Conservation (phyloP, 1,284 basidiomycete genomes). For the Peniophora sp. region DNA sequence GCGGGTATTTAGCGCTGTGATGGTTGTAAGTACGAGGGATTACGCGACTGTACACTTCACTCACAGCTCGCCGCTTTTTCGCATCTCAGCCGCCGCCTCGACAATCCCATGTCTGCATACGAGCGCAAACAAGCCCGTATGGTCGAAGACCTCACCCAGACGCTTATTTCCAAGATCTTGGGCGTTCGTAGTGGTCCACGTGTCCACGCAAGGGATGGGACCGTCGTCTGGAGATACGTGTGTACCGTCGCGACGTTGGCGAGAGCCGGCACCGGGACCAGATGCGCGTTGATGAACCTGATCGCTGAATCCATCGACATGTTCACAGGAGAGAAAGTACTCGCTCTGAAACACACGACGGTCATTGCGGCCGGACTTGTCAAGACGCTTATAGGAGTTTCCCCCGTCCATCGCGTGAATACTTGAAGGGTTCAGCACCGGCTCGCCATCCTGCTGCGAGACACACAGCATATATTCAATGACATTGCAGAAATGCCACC, state of each 20-base stretch:
- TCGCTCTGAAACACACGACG: conserved; percentile 1
- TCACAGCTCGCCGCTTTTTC: conserved; percentile 6
- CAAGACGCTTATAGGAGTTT: conserved; percentile 20
- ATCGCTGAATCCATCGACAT: conserved; percentile 12
- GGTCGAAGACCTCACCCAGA: conserved; percentile 8
- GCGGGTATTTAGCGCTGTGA: conserved; percentile 12
- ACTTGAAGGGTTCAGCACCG: conserved; percentile 13
- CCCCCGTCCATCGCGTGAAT: conserved; percentile 25
- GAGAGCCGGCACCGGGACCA: too few relatives aligned
- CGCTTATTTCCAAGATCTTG: not conserved
- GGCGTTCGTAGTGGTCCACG: conserved; percentile 1
- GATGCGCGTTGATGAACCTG: not conserved
- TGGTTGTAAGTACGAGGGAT: not conserved
- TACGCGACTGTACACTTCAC: not conserved
- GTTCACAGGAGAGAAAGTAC: conserved; percentile 6
- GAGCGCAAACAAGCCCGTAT: conserved; percentile 14
- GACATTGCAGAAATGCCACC: not conserved
- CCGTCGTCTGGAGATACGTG: not conserved
- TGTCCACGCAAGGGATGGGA: not conserved
- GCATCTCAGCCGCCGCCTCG: conserved; percentile 13
- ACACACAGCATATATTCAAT: too few relatives aligned
- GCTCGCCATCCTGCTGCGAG: conserved; percentile 13
- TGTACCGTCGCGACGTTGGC: not conserved
- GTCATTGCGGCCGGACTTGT: conserved; percentile 3
- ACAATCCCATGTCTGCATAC: conserved; percentile 16